Conservation (phyloP, 2,329 filamentous ascomycete genomes). For the Pezicula carpinea region DNA sequence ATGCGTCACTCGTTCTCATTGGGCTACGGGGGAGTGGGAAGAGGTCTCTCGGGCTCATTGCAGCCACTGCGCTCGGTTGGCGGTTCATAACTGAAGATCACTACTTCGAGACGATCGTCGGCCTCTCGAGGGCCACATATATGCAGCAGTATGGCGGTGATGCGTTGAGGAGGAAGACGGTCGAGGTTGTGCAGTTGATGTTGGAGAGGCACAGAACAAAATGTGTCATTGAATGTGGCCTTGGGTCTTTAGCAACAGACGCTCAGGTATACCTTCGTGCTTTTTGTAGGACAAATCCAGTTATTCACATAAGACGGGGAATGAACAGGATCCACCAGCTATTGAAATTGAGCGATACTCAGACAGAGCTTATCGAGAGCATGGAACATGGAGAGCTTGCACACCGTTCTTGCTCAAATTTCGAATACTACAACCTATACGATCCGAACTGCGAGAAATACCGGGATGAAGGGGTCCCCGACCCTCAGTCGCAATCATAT, state of each 20-base stretch:
- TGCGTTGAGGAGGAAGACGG: slow-evolving; percentile 58
- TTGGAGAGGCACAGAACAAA: slow-evolving; percentile 50
- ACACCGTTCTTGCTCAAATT: slow-evolving; percentile 58
- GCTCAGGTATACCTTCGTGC: slow-evolving; percentile 55
- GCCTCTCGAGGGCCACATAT: slow-evolving; percentile 55
- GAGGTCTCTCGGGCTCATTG: slow-evolving; percentile 68
- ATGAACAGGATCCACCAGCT: slow-evolving; percentile 57
- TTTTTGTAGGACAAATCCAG: slow-evolving; percentile 57
- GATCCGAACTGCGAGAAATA: slow-evolving; percentile 40
- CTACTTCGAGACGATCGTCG: slow-evolving; percentile 57
- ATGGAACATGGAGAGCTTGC: slow-evolving; percentile 38
- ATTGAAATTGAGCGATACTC: slow-evolving; percentile 51
- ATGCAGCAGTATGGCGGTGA: slow-evolving; percentile 55
- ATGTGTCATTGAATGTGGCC: slow-evolving; percentile 64
- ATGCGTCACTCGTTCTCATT: slow-evolving; percentile 65
- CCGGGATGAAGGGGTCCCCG: slow-evolving; percentile 23
- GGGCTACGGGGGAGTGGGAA: slow-evolving; percentile 70
- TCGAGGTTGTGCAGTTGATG: slow-evolving; percentile 52
- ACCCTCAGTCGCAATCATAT: slow-evolving; percentile 35
- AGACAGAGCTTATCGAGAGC: slow-evolving; percentile 52
- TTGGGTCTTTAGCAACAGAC: slow-evolving; percentile 55
- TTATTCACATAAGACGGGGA: slow-evolving; percentile 64
- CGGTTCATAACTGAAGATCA: slow-evolving; percentile 63
- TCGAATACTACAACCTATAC: slow-evolving; percentile 71
- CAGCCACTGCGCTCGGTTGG: slow-evolving; percentile 61